These are phyloP conservation scores for Lipomyces mesembrius DNA, from an alignment of 805 yeast genomes.

Conservation along the genomic window DNA sequence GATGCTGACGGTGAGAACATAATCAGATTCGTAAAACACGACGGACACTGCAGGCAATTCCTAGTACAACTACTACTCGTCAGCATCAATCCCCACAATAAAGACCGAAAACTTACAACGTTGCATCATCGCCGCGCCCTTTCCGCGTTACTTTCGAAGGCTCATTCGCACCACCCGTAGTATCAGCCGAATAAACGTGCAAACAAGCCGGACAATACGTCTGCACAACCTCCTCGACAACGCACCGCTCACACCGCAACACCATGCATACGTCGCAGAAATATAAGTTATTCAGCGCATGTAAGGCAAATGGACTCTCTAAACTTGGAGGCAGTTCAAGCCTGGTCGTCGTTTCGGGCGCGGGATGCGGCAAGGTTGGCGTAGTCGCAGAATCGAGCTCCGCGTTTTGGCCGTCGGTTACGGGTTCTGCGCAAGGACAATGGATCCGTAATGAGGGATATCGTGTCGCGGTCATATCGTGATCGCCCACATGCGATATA, in stretches of 20 bases:
- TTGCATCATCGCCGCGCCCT: constrained; percentile 1
- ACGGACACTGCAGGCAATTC: constrained; percentile 47
- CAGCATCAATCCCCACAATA: background rate
- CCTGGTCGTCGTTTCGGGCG: background rate
- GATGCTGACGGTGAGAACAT: constrained; percentile 14
- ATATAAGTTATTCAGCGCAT: constrained; percentile 43
- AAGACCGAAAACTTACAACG: background rate
- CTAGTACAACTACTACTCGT: constrained; percentile 41
- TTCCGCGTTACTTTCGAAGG: constrained; percentile 6
- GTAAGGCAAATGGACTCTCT: constrained; percentile 37
- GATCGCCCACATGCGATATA: background rate
- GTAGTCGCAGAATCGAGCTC: background rate
- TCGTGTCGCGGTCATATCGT: background rate
- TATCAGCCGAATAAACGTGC: constrained; percentile 41
- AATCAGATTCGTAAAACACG: constrained; percentile 40
- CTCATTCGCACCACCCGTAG: constrained; percentile 10
- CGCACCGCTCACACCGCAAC: constrained; percentile 47
- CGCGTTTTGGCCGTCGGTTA: constrained; percentile 13
- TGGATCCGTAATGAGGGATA: constrained; percentile 31
- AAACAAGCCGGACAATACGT: constrained; percentile 48
- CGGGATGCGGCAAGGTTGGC: background rate
- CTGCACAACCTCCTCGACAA: constrained; percentile 45
- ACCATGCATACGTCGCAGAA: constrained; percentile 47
- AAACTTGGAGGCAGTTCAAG: constrained; percentile 39
- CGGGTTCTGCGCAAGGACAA: constrained; percentile 37